phyloP scores from a whole-genome alignment of 768 basidiomycete genomes.

The Tylopilus vinaceipallidus region DNA sequence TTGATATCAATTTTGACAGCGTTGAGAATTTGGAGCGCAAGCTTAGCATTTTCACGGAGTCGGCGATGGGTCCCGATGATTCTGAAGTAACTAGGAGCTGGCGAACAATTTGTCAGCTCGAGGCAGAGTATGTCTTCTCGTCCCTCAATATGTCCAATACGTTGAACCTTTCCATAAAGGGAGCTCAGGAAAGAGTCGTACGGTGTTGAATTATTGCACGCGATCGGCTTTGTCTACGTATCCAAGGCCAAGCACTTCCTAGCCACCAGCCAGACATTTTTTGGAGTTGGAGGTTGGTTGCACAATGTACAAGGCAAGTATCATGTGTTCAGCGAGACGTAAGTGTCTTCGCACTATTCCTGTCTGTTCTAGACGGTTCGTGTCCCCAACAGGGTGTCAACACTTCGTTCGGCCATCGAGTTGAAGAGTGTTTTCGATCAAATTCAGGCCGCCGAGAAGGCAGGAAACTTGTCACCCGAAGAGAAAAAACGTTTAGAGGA shows the following conservation, averaged over 20 bases:
- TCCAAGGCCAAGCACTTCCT: conserved; percentile 83
- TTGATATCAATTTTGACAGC: conserved; percentile 13
- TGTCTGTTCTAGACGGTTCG: not conserved
- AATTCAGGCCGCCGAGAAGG: conserved; percentile 85
- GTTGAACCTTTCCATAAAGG: conserved; percentile 41
- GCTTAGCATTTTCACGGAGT: conserved; percentile 85
- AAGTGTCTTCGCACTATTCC: conserved; percentile 29
- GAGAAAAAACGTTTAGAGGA: conserved; percentile 84
- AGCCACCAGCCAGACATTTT: conserved; percentile 63
- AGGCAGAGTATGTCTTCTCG: conserved; percentile 65
- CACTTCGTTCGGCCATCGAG: conserved; percentile 82
- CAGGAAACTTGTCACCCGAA: conserved; percentile 73
- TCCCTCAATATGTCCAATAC: not conserved
- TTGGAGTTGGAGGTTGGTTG: conserved; percentile 90
- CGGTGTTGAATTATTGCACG: conserved; percentile 80
- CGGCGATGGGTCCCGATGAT: conserved; percentile 68
- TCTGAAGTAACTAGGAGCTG: conserved; percentile 68
- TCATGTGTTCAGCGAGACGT: conserved; percentile 93
- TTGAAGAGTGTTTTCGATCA: conserved; percentile 90
- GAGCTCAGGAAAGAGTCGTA: conserved; percentile 86
- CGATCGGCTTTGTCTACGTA: conserved; percentile 82
- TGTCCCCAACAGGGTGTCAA: conserved; percentile 62
- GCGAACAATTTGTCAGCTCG: conserved; percentile 73
- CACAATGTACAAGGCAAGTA: conserved; percentile 92
- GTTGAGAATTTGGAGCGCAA: conserved; percentile 79